phyloP scores from a whole-genome alignment of 2,329 filamentous ascomycete genomes.

The Fusarium begoniae region DNA sequence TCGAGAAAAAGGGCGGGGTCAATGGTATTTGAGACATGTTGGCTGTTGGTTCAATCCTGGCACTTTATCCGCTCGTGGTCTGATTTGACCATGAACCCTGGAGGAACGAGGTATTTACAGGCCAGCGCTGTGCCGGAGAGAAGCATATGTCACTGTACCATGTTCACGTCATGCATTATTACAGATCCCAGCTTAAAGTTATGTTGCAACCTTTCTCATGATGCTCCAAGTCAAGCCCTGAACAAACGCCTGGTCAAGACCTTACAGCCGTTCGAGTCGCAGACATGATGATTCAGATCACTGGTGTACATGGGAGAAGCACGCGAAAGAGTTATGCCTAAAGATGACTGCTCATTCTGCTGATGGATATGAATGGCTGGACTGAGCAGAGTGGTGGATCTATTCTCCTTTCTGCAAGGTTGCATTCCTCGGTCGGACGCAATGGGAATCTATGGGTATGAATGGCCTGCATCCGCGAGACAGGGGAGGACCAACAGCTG shows the following conservation, averaged over 20 bases:
- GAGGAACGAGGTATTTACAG: neutral
- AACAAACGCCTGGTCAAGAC: too few relatives aligned
- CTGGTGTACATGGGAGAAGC: too few relatives aligned
- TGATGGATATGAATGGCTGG: neutral
- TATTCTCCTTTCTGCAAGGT: neutral
- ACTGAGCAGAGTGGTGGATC: neutral
- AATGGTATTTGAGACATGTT: neutral
- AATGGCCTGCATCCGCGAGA: neutral
- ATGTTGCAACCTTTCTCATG: too few relatives aligned
- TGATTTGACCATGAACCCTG: neutral
- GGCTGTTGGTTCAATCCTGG: neutral
- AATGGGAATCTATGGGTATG: too few relatives aligned
- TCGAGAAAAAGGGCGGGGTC: neutral
- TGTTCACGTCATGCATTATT: neutral
- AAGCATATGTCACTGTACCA: neutral
- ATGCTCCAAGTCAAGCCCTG: too few relatives aligned
- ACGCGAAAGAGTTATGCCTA: too few relatives aligned
- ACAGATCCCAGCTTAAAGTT: too few relatives aligned
- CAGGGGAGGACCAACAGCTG: neutral
- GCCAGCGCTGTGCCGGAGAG: neutral
- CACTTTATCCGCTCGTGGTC: neutral
- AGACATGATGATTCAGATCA: too few relatives aligned
- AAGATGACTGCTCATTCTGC: neutral
- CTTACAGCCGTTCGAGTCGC: too few relatives aligned
- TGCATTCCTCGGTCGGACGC: neutral